These are phyloP conservation scores for Gomphus sp. DNA, from an alignment of 1,284 basidiomycete species.

Conservation along the genomic window DNA sequence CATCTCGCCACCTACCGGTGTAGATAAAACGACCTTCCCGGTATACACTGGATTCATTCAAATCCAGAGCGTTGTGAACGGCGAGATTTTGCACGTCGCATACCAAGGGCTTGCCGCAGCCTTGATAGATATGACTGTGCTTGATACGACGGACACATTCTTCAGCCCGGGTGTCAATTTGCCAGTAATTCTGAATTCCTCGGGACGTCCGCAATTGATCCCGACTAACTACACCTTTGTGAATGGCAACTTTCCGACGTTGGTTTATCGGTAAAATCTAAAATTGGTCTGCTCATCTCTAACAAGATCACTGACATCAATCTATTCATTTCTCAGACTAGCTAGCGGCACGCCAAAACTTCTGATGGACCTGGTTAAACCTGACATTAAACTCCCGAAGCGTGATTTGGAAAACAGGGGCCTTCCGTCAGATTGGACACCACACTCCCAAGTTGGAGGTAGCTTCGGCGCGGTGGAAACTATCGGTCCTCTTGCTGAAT, in stretches of 20 bases:
- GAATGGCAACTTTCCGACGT: slow-evolving; percentile 31
- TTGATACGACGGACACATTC: slow-evolving; percentile 40
- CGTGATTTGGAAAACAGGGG: slow-evolving; percentile 8
- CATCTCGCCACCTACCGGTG: slow-evolving; percentile 32
- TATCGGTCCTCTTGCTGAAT: slow-evolving; percentile 30
- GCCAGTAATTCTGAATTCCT: slow-evolving; percentile 33
- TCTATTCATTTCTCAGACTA: slow-evolving; percentile 23
- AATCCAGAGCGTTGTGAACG: slow-evolving; percentile 26
- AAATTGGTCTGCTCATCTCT: neutral
- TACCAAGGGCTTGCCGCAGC: slow-evolving; percentile 41
- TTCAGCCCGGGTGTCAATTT: slow-evolving; percentile 29
- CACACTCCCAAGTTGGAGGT: slow-evolving; percentile 4
- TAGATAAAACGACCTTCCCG: slow-evolving; percentile 40
- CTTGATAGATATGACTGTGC: slow-evolving; percentile 36
- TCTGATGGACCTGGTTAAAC: slow-evolving; percentile 34
- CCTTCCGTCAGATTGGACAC: neutral
- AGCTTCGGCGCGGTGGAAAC: slow-evolving; percentile 29
- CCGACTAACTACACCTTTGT: slow-evolving; percentile 45
- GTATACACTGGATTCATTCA: slow-evolving; percentile 54
- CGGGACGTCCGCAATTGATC: slow-evolving; percentile 27
- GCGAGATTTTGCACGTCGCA: slow-evolving; percentile 37
- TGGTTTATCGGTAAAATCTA: slow-evolving; percentile 22
- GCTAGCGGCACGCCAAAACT: slow-evolving; percentile 47
- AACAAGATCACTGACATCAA: neutral
- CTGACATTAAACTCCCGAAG: slow-evolving; percentile 18